Evolutionary conservation across 2,329 filamentous ascomycete species (phyloP), one percentile per base, ranked within the genome.

Genomic region (Cercospora citrullina): DNA sequence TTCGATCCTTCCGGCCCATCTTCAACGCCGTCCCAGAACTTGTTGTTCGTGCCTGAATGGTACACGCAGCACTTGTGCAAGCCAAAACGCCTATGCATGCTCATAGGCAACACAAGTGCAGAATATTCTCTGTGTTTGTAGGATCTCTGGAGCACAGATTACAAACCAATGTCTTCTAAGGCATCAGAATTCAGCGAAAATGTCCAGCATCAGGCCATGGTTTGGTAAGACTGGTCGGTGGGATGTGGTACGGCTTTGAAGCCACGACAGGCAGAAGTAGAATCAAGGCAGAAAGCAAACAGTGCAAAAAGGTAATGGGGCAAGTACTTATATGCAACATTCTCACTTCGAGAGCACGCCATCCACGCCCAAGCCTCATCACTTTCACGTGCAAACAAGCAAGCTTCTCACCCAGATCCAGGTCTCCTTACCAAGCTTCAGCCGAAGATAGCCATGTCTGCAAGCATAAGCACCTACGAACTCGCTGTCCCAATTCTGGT

Each of bases 401-500:
- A 51, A 28, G 23, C 28, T n/a, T 18, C 42, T 55, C 28, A 26
- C 18, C 42, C 14, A 6, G 5, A 12, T 21, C 45, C 14, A 6
- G 10, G 1, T 21, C 45, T 16, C 39, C 36, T 36, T 14, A 21
- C 26, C 5, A 7, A 51, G 60, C 28, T 21, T 7, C 9, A 12
- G 1, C 36, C 23, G 14, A 12, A 26, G n/a, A 18, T n/a, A 21
- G 55, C 18, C 5, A 62, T 63, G 64, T 63, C 59, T 60, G 21
- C 48, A 26, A 26, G 55, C 8, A 68, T 71, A n/a, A 58, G 45
- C 62, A 55, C 36, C 31, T 72, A 72, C 63, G 71, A 72, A 39
- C 31, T 69, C 62, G 71, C 55, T 66, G 74, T 87, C 67, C 77
- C 79, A 1, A 75, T 81, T 60, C 77, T 84, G 71, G 78, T 84